These are phyloP conservation scores for Microdochium bolleyi DNA, from an alignment of 2,329 filamentous ascomycete species.

Conservation along the genomic window DNA sequence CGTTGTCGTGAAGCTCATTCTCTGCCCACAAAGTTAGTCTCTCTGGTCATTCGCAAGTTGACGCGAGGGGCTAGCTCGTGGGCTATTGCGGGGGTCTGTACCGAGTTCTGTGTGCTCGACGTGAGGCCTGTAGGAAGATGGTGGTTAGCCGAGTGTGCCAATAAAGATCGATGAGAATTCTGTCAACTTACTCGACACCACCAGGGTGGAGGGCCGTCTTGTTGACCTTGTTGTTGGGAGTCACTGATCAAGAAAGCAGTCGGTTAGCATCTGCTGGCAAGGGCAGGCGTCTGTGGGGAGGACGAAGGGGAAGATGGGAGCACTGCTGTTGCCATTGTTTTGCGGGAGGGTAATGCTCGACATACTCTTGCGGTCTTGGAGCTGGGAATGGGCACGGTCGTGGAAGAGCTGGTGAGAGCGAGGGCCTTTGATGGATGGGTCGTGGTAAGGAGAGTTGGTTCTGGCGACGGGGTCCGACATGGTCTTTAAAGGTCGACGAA, in stretches of 20 bases:
- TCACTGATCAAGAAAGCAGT: constrained; percentile 28
- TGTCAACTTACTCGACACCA: constrained; percentile 71
- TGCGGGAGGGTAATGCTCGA: background rate
- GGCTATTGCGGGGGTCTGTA: constrained; percentile 20
- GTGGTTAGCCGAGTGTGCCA: constrained; percentile 15
- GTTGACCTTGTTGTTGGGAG: constrained; percentile 60
- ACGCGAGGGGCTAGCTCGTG: background rate
- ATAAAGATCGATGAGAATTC: constrained; percentile 3
- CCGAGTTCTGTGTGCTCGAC: constrained; percentile 88
- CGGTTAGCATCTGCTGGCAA: background rate
- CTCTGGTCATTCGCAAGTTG: constrained; percentile 11
- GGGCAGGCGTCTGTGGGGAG: constrained; percentile 7
- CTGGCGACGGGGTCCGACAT: constrained; percentile 30
- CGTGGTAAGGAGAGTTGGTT: constrained; percentile 34
- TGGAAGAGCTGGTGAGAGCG: constrained; percentile 29
- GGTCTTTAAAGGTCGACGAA: constrained; percentile 19
- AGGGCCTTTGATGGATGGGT: constrained; percentile 35
- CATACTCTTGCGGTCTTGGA: constrained; percentile 18
- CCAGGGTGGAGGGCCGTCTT: constrained; percentile 86
- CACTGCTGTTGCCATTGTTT: background rate
- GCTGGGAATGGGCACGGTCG: constrained; percentile 19
- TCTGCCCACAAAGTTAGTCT: constrained; percentile 31
- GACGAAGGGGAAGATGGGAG: background rate
- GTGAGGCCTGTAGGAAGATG: constrained; percentile 53
- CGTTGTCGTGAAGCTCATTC: constrained; percentile 93